Conservation (phyloP, 176 grass and related monocot species). For the Rhipidocladum racemiflorum region DNA sequence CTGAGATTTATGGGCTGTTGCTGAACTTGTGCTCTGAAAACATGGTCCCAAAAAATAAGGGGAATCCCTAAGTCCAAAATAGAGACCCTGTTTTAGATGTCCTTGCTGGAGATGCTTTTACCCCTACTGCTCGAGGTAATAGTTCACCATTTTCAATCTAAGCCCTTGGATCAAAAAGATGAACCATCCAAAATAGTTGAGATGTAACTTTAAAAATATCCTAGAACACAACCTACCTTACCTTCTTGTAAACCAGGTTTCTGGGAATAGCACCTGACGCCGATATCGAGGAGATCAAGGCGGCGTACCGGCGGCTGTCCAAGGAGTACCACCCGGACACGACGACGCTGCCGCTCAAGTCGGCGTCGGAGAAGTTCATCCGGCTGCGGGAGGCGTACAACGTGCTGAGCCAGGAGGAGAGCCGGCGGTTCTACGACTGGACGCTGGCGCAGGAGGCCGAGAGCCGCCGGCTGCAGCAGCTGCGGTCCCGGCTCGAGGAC, state of each 20-base stretch:
- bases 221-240: too few species aligned
- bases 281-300: constrained; percentile 89
- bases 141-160: too few species aligned
- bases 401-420: constrained; percentile 72
- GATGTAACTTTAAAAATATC: too few species aligned
- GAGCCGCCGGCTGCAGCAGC: constrained; percentile 73
- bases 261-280: constrained; percentile 54
- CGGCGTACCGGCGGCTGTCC: constrained; percentile 79
- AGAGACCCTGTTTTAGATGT: too few species aligned
- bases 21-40: too few species aligned
- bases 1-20: too few species aligned
- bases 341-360: constrained; percentile 70
- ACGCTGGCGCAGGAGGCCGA: constrained; percentile 89
- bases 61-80: too few species aligned
- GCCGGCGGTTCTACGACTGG: constrained; percentile 89
- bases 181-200: too few species aligned
- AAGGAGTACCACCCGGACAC: constrained; percentile 99
- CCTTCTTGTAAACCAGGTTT: constrained; percentile 37
- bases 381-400: constrained; percentile 78
- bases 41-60: too few species aligned
- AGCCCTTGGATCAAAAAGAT: too few species aligned
- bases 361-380: constrained; percentile 84
- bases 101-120: too few species aligned
- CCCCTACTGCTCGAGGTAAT: too few species aligned
- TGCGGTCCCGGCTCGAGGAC: constrained; percentile 70